These are phyloP conservation scores for Decorospora gaudefroyi DNA, from an alignment of 2,329 filamentous ascomycete species.

Conservation along the genomic window DNA sequence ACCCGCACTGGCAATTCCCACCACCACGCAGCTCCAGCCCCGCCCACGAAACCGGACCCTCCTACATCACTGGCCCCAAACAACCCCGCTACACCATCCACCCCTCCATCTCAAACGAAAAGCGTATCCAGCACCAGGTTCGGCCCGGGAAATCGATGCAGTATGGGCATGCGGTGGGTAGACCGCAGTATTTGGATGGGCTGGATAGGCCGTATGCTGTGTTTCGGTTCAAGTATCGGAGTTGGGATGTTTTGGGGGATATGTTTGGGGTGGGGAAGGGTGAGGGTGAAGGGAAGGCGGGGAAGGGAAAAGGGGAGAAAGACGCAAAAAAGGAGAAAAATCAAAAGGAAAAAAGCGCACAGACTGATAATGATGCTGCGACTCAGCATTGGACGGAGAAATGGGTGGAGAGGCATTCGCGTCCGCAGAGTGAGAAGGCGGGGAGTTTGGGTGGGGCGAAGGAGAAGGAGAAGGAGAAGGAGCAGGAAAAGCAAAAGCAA, in stretches of 20 bases:
- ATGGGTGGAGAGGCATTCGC: conserved; percentile 30
- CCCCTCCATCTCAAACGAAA: conserved; percentile 15
- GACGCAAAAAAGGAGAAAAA: not conserved
- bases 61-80: conserved; percentile 31
- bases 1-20: conserved; percentile 43
- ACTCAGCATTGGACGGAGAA: conserved; percentile 21
- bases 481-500: not conserved
- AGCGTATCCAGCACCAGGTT: conserved; percentile 40
- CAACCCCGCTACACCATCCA: conserved; percentile 33
- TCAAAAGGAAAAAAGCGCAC: not conserved
- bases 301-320: not conserved
- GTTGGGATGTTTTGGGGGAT: conserved; percentile 36
- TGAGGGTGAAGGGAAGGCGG: not conserved
- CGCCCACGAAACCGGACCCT: not conserved
- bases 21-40: not conserved
- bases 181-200: conserved; percentile 51
- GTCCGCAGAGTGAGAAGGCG: conserved; percentile 10
- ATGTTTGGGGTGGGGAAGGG: conserved; percentile 30
- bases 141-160: conserved; percentile 41
- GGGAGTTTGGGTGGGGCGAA: not conserved
- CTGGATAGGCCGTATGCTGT: conserved; percentile 49
- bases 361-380: conserved; percentile 9
- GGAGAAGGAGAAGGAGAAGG: not conserved
- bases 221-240: conserved; percentile 56
- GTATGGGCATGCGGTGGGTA: conserved; percentile 46